Base-by-base conservation (phyloP, 83 land plant genomes). In the Diphasiastrum complanatum region DNA sequence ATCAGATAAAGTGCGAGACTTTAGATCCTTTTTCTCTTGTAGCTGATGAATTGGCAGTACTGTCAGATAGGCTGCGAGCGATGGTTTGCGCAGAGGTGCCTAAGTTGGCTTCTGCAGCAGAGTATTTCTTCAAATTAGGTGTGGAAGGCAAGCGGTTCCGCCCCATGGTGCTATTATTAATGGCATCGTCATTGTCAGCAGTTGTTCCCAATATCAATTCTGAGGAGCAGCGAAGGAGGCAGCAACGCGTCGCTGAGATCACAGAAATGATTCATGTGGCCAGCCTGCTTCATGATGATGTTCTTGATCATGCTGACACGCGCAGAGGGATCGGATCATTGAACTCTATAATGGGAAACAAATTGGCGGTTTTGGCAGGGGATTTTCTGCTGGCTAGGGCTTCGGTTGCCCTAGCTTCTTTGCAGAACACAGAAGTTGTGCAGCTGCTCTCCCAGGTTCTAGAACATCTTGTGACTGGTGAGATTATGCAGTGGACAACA, bases 261-360 rank as follows among this genome's bases (percentile, higher is more conserved):
- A 89, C 96, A 25, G 99, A 93, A 65, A 86, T 93, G 99, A 93
- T 93, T 37, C 99, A 93, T 79, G 99, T 91, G 36, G 99, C 99
- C 37, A 89, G 89, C 65, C 87, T 89, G 66, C 86, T 93, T 55
- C 99, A 93, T 69, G 96, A 93, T 80, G 99, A 89, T 72, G 96
- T 93, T 27, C 63, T 93, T 55, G 99, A 93, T 78, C 86, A 86
- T 68, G 88, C 99, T 46, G 89, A 83, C 0, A 89, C 88, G 8
- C 77, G 99, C 28, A 77, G 99, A 36, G 96, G 99, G 54, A 75
- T 93, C 66, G 81, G 85, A 48, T 89, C 99, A 5, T 76, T 93
- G 46, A 93, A 93, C 62, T 78, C 74, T 75, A 71, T 86, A 11
- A 86, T 93, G 86, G 99, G 96, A 11, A 92, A 88, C 70, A 91